Evolutionary conservation across 352 stramenopile species (phyloP).

Genomic region (Phytophthora lateralis): DNA sequence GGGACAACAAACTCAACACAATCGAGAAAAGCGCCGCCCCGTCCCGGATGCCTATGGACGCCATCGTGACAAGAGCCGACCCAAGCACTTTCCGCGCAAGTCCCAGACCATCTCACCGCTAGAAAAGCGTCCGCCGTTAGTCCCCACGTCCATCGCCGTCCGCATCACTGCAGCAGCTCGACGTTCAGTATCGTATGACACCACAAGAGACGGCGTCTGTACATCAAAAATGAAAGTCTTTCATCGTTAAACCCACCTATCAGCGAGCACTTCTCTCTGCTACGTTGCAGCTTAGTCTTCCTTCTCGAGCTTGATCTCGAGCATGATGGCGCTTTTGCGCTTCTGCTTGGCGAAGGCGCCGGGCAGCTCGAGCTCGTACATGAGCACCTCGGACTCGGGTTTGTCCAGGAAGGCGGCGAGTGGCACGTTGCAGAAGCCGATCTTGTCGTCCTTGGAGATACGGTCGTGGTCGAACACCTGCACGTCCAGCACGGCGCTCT

Average conservation of each 20-base stretch:
- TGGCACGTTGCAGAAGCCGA: conserved; percentile 61
- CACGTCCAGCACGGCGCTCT: conserved; percentile 59
- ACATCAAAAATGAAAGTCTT: conserved; percentile 24
- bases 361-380: conserved; percentile 69
- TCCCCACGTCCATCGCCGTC: not conserved
- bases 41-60: conserved; percentile 28
- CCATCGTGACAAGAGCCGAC: conserved; percentile 35
- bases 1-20: conserved; percentile 7
- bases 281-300: conserved; percentile 36
- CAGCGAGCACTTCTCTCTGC: not conserved
- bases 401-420: conserved; percentile 57
- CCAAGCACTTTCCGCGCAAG: conserved; percentile 33
- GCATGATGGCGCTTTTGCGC: conserved; percentile 72
- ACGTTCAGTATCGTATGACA: not conserved
- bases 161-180: not conserved
- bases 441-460: conserved; percentile 81
- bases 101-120: conserved; percentile 17
- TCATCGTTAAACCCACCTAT: conserved; percentile 19
- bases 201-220: conserved; percentile 2
- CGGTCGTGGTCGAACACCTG: conserved; percentile 78
- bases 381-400: conserved; percentile 53
- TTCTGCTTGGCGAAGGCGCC: conserved; percentile 61
- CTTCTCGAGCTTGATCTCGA: conserved; percentile 76
- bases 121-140: not conserved
- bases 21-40: conserved; percentile 25